phyloP scores from a whole-genome alignment of 2,329 filamentous ascomycete genomes.

The Zymoseptoria ardabiliae region DNA sequence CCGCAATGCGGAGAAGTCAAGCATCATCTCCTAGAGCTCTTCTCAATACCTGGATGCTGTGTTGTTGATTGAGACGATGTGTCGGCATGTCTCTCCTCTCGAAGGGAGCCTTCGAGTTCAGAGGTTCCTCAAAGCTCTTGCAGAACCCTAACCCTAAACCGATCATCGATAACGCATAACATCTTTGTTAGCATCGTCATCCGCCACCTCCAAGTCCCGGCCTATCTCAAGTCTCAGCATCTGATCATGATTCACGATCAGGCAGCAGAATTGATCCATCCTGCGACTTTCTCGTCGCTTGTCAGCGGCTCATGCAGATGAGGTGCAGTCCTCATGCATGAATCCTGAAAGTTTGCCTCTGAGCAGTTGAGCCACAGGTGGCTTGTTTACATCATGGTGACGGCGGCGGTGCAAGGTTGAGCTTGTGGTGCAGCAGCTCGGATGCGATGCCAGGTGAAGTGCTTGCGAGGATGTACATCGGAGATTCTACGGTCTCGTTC shows the following conservation, averaged over 20 bases:
- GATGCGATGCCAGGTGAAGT: background rate
- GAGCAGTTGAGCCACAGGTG: background rate
- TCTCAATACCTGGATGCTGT: too few species aligned
- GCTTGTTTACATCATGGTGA: background rate
- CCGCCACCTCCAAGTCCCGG: background rate
- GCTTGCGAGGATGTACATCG: background rate
- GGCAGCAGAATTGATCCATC: background rate
- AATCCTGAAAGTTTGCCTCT: background rate
- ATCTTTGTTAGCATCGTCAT: background rate
- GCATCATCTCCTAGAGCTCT: background rate
- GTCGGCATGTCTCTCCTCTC: too few species aligned
- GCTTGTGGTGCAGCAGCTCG: background rate
- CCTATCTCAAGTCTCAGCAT: background rate
- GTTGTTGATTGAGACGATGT: too few species aligned
- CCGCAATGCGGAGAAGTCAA: background rate
- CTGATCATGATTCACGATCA: background rate
- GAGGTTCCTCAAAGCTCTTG: too few species aligned
- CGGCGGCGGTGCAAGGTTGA: background rate
- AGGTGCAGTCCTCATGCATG: background rate
- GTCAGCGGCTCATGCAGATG: background rate
- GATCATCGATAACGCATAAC: background rate
- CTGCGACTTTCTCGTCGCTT: background rate
- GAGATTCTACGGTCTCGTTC: background rate
- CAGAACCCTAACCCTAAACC: too few species aligned
- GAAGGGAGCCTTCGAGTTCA: too few species aligned